Percentiles rank a stretch among this genome's conserved stretches.
These are phyloP conservation scores for Rhamnella rubrinervis DNA, from an alignment of 331 rosid species.

Conservation along the genomic window DNA sequence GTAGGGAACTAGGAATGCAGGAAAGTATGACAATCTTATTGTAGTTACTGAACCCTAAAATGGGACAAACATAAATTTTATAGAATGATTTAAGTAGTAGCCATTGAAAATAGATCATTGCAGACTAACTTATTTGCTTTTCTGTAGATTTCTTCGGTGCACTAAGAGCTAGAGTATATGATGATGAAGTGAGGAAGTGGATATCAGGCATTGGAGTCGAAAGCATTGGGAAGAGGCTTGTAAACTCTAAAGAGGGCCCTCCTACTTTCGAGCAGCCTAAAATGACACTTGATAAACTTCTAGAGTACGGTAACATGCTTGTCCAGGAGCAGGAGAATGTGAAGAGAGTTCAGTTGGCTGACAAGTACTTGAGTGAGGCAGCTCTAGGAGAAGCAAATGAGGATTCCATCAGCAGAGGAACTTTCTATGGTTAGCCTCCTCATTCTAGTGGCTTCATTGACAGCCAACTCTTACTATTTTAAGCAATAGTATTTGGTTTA, in stretches of 20 bases:
- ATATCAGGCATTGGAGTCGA: slow-evolving; percentile 41
- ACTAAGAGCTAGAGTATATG: slow-evolving; percentile 50
- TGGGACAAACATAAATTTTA: not conserved
- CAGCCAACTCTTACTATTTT: not conserved
- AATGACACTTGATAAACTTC: slow-evolving; percentile 56
- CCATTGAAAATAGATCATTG: not conserved
- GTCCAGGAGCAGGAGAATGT: slow-evolving; percentile 56
- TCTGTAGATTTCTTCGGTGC: slow-evolving; percentile 57
- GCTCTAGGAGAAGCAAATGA: slow-evolving; percentile 57
- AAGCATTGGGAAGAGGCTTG: slow-evolving; percentile 48
- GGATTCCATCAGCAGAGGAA: slow-evolving; percentile 35
- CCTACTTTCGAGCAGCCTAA: slow-evolving; percentile 56
- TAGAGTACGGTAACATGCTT: slow-evolving; percentile 50
- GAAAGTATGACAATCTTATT: not conserved
- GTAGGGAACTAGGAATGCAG: too few species aligned
- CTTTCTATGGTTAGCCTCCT: slow-evolving; percentile 40
- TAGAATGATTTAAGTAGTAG: not conserved
- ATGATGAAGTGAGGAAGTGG: slow-evolving; percentile 64
- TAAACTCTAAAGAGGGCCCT: slow-evolving; percentile 55
- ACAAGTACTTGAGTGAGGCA: slow-evolving; percentile 44
- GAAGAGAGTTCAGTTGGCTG: slow-evolving; percentile 58
- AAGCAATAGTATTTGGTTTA: not conserved
- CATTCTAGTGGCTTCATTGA: not conserved
- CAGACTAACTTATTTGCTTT: not conserved
- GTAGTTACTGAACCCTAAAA: not conserved